phyloP scores from a whole-genome alignment of 1,139 yeast species.

The Geotrichum aggregatum region DNA sequence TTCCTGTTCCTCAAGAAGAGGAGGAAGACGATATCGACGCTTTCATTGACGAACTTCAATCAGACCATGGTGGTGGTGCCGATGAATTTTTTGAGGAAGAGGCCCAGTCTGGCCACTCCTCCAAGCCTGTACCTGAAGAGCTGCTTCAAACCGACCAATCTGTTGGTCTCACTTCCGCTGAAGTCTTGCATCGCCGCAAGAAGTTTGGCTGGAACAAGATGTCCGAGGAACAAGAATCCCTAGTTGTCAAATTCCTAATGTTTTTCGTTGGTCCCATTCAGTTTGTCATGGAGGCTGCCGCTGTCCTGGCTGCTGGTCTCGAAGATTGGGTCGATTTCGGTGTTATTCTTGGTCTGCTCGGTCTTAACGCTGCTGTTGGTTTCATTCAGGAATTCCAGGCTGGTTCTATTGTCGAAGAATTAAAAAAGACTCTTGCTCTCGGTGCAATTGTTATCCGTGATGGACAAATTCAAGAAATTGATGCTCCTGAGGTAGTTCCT shows the following conservation, averaged over 20 bases:
- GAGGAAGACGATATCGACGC: constrained; percentile 85
- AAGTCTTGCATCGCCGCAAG: constrained; percentile 83
- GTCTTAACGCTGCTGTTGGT: constrained; percentile 92
- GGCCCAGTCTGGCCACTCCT: constrained; percentile 40
- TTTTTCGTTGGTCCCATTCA: constrained; percentile 98
- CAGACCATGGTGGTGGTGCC: constrained; percentile 63
- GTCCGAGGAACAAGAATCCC: constrained; percentile 88
- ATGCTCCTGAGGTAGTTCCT: constrained; percentile 69
- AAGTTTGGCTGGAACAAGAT: constrained; percentile 90
- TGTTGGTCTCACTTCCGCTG: constrained; percentile 74
- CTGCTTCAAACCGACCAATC: constrained; percentile 82
- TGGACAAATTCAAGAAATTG: constrained; percentile 58
- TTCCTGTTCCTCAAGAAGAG: constrained; percentile 45
- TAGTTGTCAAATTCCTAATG: constrained; percentile 78
- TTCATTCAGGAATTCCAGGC: constrained; percentile 88
- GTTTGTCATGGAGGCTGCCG: constrained; percentile 98
- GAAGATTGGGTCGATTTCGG: constrained; percentile 99
- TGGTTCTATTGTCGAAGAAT: constrained; percentile 46
- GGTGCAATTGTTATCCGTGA: constrained; percentile 64
- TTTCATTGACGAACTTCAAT: constrained; percentile 83
- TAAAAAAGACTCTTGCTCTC: constrained; percentile 43
- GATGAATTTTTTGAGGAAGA: constrained; percentile 56
- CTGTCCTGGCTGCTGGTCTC: constrained; percentile 94
- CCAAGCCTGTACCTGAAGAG: constrained; percentile 82
- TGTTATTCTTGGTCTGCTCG: constrained; percentile 84